Evolutionary conservation across 768 basidiomycete genomes (phyloP).

Genomic region (Trametopsis cervina): DNA sequence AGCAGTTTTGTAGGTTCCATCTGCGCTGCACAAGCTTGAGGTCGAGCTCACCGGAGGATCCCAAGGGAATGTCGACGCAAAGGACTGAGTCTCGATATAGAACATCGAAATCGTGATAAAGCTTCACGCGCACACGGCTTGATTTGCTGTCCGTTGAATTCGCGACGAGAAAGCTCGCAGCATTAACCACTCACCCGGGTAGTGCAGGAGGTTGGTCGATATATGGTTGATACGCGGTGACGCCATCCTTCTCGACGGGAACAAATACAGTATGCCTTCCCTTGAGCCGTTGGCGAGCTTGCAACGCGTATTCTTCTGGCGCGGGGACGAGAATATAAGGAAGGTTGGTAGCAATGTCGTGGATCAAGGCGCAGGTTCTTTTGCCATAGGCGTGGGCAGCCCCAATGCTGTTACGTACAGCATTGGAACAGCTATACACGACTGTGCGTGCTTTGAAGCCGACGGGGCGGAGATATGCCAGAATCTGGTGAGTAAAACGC

Average conservation of each 20-base stretch:
- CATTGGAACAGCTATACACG: too few species aligned
- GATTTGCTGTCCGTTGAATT: too few species aligned
- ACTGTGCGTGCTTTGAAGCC: too few species aligned
- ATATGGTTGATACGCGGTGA: not conserved
- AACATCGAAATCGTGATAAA: slow-evolving; percentile 1
- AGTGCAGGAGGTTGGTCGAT: not conserved
- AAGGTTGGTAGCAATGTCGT: not conserved
- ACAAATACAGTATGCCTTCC: not conserved
- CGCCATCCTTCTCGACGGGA: not conserved
- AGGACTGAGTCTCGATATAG: slow-evolving; percentile 5
- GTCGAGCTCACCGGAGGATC: slow-evolving; percentile 1
- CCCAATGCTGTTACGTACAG: not conserved
- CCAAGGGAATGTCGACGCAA: slow-evolving; percentile 1
- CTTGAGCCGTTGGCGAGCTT: not conserved
- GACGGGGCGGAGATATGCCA: too few species aligned
- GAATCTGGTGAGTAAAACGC: too few species aligned
- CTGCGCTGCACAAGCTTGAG: not conserved
- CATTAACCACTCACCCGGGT: not conserved
- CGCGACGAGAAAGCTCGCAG: too few species aligned
- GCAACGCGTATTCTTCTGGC: not conserved
- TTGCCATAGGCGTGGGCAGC: not conserved
- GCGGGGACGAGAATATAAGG: not conserved
- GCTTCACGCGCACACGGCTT: slow-evolving; percentile 7
- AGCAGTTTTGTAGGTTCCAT: slow-evolving; percentile 7
- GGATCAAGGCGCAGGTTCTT: not conserved